phyloP scores from a whole-genome alignment of 768 basidiomycete species.

The Leccinum longicurvipes region DNA sequence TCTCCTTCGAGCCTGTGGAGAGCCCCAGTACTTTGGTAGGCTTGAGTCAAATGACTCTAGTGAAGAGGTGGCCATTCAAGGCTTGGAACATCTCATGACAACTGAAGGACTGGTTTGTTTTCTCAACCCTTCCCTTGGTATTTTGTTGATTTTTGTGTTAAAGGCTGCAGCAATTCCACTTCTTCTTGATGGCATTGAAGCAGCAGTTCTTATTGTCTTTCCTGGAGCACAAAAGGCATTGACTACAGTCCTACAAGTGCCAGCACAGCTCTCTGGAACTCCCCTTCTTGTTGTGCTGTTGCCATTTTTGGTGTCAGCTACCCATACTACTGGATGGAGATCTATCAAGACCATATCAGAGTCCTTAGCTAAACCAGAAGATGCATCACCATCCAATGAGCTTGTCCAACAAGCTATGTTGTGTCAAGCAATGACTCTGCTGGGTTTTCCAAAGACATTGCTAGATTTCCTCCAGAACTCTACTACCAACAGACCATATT shows the following conservation, averaged over 20 bases:
- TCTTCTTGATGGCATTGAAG: slow-evolving; percentile 42
- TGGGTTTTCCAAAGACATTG: slow-evolving; percentile 48
- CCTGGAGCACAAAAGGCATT: slow-evolving; percentile 36
- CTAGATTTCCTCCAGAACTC: slow-evolving; percentile 43
- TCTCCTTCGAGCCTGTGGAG: slow-evolving; percentile 48
- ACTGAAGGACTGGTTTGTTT: slow-evolving; percentile 45
- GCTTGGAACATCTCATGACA: slow-evolving; percentile 45
- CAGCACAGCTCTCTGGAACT: slow-evolving; percentile 20
- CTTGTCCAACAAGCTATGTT: slow-evolving; percentile 13
- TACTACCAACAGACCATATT: slow-evolving; percentile 39
- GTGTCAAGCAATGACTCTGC: slow-evolving; percentile 28
- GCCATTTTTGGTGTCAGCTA: slow-evolving; percentile 22
- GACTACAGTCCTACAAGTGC: slow-evolving; percentile 41
- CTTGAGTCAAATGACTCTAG: slow-evolving; percentile 39
- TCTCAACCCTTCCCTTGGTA: not conserved
- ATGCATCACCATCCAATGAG: not conserved
- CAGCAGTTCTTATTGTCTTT: slow-evolving; percentile 58
- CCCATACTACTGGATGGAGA: slow-evolving; percentile 16
- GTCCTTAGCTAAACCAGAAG: not conserved
- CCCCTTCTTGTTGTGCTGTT: slow-evolving; percentile 26
- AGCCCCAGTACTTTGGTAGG: slow-evolving; percentile 50
- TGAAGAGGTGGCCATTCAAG: slow-evolving; percentile 40
- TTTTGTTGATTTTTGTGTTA: slow-evolving; percentile 1
- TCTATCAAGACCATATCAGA: slow-evolving; percentile 8
- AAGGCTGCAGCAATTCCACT: slow-evolving; percentile 52